Percentiles rank a stretch among this genome's conserved stretches.
Conservation (phyloP, 805 yeast genomes). For the Candida corydali region DNA sequence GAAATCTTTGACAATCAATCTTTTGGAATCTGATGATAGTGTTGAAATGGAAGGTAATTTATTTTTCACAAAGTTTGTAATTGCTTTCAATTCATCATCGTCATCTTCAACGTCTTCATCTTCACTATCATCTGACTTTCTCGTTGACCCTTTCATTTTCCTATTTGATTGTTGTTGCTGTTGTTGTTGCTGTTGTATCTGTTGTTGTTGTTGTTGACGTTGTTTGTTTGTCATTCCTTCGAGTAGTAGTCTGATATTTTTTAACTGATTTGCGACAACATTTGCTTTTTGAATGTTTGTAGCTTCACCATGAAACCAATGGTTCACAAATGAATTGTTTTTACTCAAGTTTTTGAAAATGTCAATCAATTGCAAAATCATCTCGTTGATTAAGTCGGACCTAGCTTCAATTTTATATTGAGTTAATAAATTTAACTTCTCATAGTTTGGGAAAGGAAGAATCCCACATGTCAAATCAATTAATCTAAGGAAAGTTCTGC, state of each 20-base stretch:
- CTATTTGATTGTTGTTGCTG: background rate
- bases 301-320: slow-evolving; percentile 48
- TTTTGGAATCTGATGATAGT: slow-evolving; percentile 34
- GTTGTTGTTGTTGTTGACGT: slow-evolving; percentile 5
- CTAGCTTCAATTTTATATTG: slow-evolving; percentile 31
- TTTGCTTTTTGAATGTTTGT: slow-evolving; percentile 49
- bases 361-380: slow-evolving; percentile 31
- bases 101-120: slow-evolving; percentile 43
- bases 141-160: slow-evolving; percentile 6
- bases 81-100: slow-evolving; percentile 37
- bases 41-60: slow-evolving; percentile 31
- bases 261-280: slow-evolving; percentile 52
- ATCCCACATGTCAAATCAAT: slow-evolving; percentile 49
- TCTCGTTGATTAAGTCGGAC: slow-evolving; percentile 20
- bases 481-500: slow-evolving; percentile 22
- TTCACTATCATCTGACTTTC: slow-evolving; percentile 13
- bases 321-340: slow-evolving; percentile 33
- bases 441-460: slow-evolving; percentile 45
- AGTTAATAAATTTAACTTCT: slow-evolving; percentile 37
- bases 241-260: slow-evolving; percentile 45
- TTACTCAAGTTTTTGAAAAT: slow-evolving; percentile 33
- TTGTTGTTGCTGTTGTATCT: background rate
- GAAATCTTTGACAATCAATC: slow-evolving; percentile 45
- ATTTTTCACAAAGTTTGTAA: slow-evolving; percentile 33
- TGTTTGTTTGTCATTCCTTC: slow-evolving; percentile 40